Conservation (phyloP, 305 asterid genomes). For the Fraxinus angustifolia region DNA sequence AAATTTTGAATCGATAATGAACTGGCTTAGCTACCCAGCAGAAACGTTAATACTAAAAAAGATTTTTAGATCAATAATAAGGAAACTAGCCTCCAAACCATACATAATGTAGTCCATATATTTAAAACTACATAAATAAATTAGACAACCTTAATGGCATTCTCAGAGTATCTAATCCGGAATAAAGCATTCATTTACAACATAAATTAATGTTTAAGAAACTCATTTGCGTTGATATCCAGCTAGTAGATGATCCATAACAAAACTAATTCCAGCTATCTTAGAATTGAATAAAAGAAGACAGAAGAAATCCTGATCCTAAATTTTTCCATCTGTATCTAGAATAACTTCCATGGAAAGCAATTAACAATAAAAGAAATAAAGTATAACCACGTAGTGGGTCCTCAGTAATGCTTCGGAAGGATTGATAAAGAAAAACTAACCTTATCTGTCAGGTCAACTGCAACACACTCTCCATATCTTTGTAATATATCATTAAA, state of each 20-base stretch:
- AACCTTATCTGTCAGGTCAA: conserved; percentile 92
- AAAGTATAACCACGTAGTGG: background rate
- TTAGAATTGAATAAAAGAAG: background rate
- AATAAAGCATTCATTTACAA: background rate
- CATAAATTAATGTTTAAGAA: background rate
- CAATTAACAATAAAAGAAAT: background rate
- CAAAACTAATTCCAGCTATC: conserved; percentile 4
- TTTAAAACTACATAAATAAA: background rate
- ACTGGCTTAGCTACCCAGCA: background rate
- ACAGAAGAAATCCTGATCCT: background rate
- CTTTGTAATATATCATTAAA: conserved; percentile 83
- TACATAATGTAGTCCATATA: background rate
- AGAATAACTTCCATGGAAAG: background rate
- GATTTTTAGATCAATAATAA: background rate
- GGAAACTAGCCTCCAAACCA: background rate
- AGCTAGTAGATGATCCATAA: conserved; percentile 4
- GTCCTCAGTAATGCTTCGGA: conserved; percentile 2
- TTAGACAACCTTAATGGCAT: background rate
- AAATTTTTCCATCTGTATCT: background rate
- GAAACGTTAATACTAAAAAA: background rate
- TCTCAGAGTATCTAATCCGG: background rate
- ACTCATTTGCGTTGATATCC: background rate
- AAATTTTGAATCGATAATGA: background rate
- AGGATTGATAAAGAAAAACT: conserved; percentile 12
- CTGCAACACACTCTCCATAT: conserved; percentile 78